Base-by-base conservation (phyloP, 495 filamentous ascomycete genomes). In the Cladorrhinum samala region DNA sequence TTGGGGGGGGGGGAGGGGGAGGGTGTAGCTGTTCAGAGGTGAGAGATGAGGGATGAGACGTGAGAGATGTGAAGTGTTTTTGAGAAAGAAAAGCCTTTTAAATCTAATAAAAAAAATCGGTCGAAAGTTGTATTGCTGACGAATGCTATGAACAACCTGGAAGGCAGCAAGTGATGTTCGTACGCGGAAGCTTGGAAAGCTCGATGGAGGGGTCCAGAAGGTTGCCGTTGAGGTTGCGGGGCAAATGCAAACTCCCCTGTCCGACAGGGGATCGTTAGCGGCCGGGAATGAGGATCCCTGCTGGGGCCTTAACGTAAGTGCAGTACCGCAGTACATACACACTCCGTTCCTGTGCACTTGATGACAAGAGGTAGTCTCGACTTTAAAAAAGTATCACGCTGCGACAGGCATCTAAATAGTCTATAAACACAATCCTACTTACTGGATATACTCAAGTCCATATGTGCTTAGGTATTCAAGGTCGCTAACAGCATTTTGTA, bases 1-100 rank as follows among this genome's bases (percentile, higher is more conserved):
- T 37, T 17, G 19, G 41, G 30, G 45, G 39, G 44, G 45, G 2
- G 8, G 37, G 45, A 54, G 33, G 51, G 52, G 17, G 60, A 58
- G 23, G 50, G 60, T 48, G 45, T 53, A 56, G 62, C 8, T 41
- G 14, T 3, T 41, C 16, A 5, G 7, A 17, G 18, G 39, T 9
- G 39, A 5, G 7, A 17, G n/a, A 3, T 45, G 19, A 45, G 3
- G 2, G 17, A 7, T 24, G 18, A 23, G 14, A 3, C 42, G 18
- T 45, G 9, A 14, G 42, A 45, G 20, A 45, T 24, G 42, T 19
- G 19, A 16, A 3, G 9, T 41, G 39, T n/a, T n/a, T n/a, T n/a
- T n/a, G n/a, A n/a, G n/a, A n/a, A n/a, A n/a, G n/a, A n/a, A n/a
- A n/a, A n/a, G n/a, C n/a, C n/a, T n/a, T n/a, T n/a, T n/a, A n/a